phyloP scores from a whole-genome alignment of 805 yeast species.

The Teunomyces panamensis region DNA sequence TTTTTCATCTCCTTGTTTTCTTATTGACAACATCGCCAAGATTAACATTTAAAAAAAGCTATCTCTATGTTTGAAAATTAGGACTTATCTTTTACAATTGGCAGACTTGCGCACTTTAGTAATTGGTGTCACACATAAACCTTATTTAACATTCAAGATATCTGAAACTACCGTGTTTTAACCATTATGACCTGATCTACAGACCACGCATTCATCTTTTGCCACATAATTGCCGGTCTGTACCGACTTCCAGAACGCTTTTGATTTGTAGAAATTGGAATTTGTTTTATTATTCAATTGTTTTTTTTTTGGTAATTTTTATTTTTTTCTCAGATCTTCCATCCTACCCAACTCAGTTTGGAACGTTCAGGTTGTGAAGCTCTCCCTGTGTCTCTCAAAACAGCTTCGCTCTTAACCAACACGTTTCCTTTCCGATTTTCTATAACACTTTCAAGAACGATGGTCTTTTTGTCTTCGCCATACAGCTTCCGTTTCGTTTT shows the following conservation, averaged over 20 bases:
- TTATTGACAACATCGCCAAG: no score
- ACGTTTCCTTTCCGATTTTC: conserved; percentile 51
- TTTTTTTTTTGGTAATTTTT: neutral
- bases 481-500: conserved; percentile 42
- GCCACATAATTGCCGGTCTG: neutral
- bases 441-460: conserved; percentile 50
- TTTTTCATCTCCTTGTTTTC: no score
- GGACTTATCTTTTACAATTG: neutral
- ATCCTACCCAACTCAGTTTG: neutral
- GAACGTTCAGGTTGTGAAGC: conserved; percentile 9
- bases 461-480: conserved; percentile 27
- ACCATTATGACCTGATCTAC: neutral
- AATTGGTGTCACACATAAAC: neutral
- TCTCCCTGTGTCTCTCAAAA: conserved; percentile 39
- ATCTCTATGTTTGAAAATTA: neutral
- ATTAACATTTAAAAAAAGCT: neutral
- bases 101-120: neutral
- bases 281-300: no score
- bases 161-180: neutral
- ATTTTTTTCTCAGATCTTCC: neutral
- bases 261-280: neutral
- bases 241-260: neutral
- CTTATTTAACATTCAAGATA: neutral
- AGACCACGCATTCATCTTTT: neutral
- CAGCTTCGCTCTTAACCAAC: conserved; percentile 57